Base-by-base conservation (phyloP, 129 eudicot species). In the Tagetes patula region DNA sequence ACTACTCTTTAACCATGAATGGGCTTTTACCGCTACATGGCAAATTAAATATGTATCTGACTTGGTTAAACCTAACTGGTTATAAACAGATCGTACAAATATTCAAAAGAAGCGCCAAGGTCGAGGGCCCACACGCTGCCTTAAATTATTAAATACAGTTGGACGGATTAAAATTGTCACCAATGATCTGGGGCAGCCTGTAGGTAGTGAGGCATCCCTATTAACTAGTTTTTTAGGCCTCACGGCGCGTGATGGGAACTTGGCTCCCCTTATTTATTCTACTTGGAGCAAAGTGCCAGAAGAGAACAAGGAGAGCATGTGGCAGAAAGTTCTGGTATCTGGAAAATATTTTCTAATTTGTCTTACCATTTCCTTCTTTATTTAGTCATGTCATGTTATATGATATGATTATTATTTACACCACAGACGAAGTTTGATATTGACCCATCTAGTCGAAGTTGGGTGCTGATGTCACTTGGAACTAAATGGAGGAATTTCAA, bases 401-500 rank as follows among this genome's bases (percentile, higher is more conserved):
- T 36, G 46, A 69, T 48, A 32, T 37, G 59, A 27, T 48, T 38
- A 10, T 31, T 47, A 9, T 41, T 39, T 47, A 30, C 52, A 43
- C 40, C 73, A 79, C 78, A 86, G 91, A 65, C 63, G 43, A 83
- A 66, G 71, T 86, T 86, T 81, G 85, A 78, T 13, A 86, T 86
- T 6, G 82, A 86, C 74, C 86, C 86, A 4, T 37, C 47, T 59
- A 48, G 79, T 68, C 78, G 77, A 81, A 69, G 64, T 68, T 86
- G 91, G 91, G 86, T 81, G 71, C 69, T 86, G 80, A 79, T 48
- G 77, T 83, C 87, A 73, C 82, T 86, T 45, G 75, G 82, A 63
- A 72, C 66, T 5, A 86, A 83, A 79, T 86, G 91, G 91, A 86
- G 79, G 74, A 71, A 68, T 74, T 86, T 81, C 75, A 86, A 84